Evolutionary conservation across 768 basidiomycete species (phyloP).

Genomic region (Lanmaoa rubissima): DNA sequence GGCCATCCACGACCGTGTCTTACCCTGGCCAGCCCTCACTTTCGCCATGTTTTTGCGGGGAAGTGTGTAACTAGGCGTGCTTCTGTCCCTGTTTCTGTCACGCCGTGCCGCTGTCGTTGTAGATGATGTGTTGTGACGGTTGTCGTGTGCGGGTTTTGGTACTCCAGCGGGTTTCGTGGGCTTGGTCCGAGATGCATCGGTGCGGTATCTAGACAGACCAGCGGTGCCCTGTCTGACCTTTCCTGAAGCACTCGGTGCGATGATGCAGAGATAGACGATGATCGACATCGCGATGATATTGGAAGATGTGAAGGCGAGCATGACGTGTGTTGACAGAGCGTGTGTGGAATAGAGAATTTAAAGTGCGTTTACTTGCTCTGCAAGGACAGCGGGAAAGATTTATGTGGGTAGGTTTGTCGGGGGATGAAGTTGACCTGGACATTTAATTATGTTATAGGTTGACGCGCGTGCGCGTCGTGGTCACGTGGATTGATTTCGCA

Average conservation of each 20-base stretch:
- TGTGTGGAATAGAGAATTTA: neutral
- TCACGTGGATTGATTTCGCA: constrained; percentile 25
- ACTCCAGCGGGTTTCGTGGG: neutral
- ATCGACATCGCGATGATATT: constrained; percentile 13
- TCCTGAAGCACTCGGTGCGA: constrained; percentile 6
- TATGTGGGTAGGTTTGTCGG: neutral
- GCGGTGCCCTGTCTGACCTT: neutral
- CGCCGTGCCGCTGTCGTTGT: neutral
- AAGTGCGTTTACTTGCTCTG: constrained; percentile 10
- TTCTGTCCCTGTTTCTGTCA: neutral
- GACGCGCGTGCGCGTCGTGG: constrained; percentile 1
- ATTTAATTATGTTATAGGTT: neutral
- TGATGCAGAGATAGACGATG: constrained; percentile 12
- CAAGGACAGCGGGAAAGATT: constrained; percentile 8
- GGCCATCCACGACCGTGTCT: constrained; percentile 1
- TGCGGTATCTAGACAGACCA: constrained; percentile 8
- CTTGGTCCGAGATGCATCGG: neutral
- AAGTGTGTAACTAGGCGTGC: neutral
- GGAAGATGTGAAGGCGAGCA: constrained; percentile 7
- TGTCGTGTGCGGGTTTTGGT: neutral
- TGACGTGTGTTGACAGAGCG: neutral
- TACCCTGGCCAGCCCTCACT: neutral
- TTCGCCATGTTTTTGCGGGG: neutral
- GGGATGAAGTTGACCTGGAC: neutral
- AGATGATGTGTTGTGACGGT: constrained; percentile 5